phyloP scores from a whole-genome alignment of 306 rosid species.

The Cucurbita maxima region DNA sequence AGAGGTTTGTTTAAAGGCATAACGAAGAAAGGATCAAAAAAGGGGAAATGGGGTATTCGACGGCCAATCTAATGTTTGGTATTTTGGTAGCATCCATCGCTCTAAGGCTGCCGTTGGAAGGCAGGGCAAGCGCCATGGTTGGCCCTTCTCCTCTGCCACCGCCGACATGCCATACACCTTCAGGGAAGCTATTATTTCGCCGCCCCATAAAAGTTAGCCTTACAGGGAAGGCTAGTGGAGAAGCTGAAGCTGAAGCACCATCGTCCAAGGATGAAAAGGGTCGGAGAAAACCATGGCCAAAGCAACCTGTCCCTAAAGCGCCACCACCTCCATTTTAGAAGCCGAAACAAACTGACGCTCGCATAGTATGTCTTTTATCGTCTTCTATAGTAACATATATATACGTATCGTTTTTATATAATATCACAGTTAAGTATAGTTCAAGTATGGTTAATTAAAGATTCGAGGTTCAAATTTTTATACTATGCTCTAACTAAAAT shows the following conservation, averaged over 20 bases:
- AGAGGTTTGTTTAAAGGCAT: neutral
- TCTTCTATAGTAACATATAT: too few relatives aligned
- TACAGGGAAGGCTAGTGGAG: neutral
- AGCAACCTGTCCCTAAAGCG: neutral
- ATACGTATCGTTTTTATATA: too few relatives aligned
- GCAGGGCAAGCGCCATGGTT: neutral
- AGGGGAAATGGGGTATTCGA: neutral
- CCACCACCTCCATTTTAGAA: neutral
- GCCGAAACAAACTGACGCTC: too few relatives aligned
- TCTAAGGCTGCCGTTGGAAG: neutral
- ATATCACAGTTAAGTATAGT: too few relatives aligned
- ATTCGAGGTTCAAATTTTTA: too few relatives aligned
- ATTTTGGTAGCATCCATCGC: neutral
- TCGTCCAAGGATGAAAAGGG: neutral
- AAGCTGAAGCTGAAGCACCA: neutral
- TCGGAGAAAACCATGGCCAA: neutral
- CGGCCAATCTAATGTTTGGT: neutral
- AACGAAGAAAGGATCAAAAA: too few relatives aligned
- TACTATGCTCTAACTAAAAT: too few relatives aligned
- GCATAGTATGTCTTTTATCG: too few relatives aligned
- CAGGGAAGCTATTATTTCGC: too few relatives aligned
- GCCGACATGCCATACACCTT: neutral
- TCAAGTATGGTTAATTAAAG: too few relatives aligned
- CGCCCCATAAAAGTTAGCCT: too few relatives aligned
- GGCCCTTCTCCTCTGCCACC: neutral